Percentiles rank a stretch among this genome's conserved stretches.
Evolutionary conservation across 805 yeast species (phyloP).

Genomic region (Hagleromyces aurorensis): DNA sequence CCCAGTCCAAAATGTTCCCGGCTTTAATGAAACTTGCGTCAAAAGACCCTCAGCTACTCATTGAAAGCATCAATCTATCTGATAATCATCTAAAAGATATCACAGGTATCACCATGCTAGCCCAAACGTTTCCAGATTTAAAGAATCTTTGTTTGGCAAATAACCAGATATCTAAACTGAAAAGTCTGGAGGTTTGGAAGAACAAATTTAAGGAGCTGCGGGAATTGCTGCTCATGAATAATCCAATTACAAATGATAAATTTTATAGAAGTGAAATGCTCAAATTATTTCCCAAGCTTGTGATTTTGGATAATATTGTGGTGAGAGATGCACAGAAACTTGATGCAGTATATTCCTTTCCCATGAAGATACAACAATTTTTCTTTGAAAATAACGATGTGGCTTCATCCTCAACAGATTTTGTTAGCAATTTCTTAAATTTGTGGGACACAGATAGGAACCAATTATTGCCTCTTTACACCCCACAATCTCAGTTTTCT

Average conservation of each 20-base stretch:
- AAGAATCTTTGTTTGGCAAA: conserved; percentile 73
- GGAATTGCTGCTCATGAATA: conserved; percentile 70
- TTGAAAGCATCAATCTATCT: conserved; percentile 66
- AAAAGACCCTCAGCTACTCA: conserved; percentile 38
- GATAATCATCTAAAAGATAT: conserved; percentile 60
- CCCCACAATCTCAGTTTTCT: conserved; percentile 79
- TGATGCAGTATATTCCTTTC: conserved; percentile 43
- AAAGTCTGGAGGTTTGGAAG: conserved; percentile 64
- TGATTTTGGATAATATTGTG: conserved; percentile 67
- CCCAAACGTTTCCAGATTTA: conserved; percentile 66
- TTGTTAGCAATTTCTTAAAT: conserved; percentile 64
- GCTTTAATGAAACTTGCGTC: conserved; percentile 80
- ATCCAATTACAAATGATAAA: conserved; percentile 53
- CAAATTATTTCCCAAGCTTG: conserved; percentile 68
- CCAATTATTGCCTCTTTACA: conserved; percentile 66
- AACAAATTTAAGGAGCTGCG: conserved; percentile 65
- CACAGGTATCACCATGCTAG: conserved; percentile 49
- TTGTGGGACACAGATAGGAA: conserved; percentile 76
- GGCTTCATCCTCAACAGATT: conserved; percentile 64
- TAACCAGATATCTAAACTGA: conserved; percentile 55
- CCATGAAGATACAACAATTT: conserved; percentile 48
- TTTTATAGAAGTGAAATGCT: conserved; percentile 54
- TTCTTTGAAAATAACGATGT: conserved; percentile 77
- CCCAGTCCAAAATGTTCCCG: conserved; percentile 76
- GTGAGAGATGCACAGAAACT: conserved; percentile 69